Conservation (phyloP, 2,329 filamentous ascomycete genomes). For the Clonostachys chloroleuca region DNA sequence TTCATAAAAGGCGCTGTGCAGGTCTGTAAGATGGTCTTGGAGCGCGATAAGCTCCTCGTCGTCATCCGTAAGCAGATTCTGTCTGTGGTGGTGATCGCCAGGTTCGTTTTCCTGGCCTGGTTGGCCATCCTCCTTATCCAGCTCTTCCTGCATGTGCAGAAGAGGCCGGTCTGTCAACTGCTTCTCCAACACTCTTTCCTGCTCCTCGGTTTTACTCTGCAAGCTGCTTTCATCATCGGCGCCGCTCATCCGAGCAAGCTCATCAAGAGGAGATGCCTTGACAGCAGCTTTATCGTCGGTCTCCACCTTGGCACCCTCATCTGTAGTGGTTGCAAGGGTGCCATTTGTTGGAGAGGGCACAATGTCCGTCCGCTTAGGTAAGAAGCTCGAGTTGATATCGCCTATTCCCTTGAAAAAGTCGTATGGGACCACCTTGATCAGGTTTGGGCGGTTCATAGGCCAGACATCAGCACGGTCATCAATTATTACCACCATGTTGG, state of each 20-base stretch:
- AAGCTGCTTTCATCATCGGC: conserved; percentile 64
- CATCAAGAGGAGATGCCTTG: conserved; percentile 55
- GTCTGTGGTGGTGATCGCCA: conserved; percentile 38
- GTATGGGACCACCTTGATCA: conserved; percentile 92
- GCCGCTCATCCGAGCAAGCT: conserved; percentile 71
- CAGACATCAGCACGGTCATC: conserved; percentile 96
- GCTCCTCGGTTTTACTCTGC: conserved; percentile 75
- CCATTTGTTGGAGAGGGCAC: conserved; percentile 18
- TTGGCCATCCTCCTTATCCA: conserved; percentile 63
- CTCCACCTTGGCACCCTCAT: neutral
- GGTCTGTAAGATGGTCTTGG: conserved; percentile 66
- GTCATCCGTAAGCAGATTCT: conserved; percentile 82
- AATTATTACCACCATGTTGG: conserved; percentile 98
- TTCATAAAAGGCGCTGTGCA: conserved; percentile 80
- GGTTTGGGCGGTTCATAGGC: conserved; percentile 82
- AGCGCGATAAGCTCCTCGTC: conserved; percentile 78
- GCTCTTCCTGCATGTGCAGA: conserved; percentile 84
- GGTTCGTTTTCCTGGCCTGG: conserved; percentile 13
- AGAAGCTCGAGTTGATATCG: conserved; percentile 96
- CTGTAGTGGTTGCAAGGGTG: conserved; percentile 2
- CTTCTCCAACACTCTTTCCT: conserved; percentile 81
- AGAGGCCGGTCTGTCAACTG: conserved; percentile 87
- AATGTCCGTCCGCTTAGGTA: conserved; percentile 70
- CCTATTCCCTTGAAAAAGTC: conserved; percentile 98
- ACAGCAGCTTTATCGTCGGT: conserved; percentile 5